These are phyloP conservation scores for Beauveria medogensis DNA, from an alignment of 2,329 filamentous ascomycete genomes.

Conservation along the genomic window DNA sequence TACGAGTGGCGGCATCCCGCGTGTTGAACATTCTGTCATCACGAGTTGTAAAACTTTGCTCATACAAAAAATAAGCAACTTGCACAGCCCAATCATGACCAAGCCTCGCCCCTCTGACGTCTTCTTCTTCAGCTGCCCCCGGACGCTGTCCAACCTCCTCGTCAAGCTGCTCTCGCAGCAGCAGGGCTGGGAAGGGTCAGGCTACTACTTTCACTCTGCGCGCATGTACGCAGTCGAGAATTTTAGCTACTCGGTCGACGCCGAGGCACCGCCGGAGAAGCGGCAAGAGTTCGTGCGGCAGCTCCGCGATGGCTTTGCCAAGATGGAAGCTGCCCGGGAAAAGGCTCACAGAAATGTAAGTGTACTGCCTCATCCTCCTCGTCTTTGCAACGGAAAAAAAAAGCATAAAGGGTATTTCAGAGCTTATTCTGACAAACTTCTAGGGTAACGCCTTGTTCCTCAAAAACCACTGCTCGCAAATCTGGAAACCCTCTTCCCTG, in stretches of 20 bases:
- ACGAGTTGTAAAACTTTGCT: too few species aligned
- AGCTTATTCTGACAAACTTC: neutral
- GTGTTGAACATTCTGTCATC: neutral
- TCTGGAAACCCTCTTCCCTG: neutral
- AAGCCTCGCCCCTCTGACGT: constrained; percentile 5
- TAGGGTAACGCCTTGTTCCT: constrained; percentile 8
- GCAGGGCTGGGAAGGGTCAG: constrained; percentile 4
- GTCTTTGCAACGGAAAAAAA: neutral
- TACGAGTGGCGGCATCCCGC: neutral
- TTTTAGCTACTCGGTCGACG: neutral
- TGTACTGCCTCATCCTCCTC: neutral
- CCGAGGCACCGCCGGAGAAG: neutral
- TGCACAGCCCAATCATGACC: neutral
- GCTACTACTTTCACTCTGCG: constrained; percentile 6
- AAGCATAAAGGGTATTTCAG: neutral
- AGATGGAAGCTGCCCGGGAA: neutral
- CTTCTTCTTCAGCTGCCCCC: constrained; percentile 10
- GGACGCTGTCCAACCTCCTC: constrained; percentile 11
- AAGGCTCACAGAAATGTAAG: constrained; percentile 4
- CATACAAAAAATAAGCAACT: neutral
- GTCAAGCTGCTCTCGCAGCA: constrained; percentile 11
- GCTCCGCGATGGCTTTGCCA: neutral
- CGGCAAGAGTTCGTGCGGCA: neutral
- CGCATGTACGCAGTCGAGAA: neutral
- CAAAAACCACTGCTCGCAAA: constrained; percentile 11